phyloP scores from a whole-genome alignment of 2,329 filamentous ascomycete genomes.

The Cadophora gregata region DNA sequence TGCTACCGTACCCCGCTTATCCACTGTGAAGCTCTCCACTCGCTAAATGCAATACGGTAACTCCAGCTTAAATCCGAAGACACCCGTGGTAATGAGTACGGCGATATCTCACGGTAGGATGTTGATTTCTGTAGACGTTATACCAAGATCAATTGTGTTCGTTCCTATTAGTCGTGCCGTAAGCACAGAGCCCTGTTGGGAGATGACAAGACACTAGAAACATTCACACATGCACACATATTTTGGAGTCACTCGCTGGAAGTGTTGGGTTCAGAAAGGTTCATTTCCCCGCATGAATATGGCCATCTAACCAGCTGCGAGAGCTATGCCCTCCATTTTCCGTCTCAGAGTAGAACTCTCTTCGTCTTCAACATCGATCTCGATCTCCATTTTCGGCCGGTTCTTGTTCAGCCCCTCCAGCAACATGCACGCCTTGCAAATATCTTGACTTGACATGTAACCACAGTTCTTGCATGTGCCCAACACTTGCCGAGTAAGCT shows the following conservation, averaged over 20 bases:
- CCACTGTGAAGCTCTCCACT: neutral
- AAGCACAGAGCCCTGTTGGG: neutral
- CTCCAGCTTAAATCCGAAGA: conserved; percentile 9
- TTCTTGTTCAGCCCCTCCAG: conserved; percentile 91
- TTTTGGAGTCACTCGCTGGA: neutral
- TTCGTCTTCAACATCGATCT: conserved; percentile 49
- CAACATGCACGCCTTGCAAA: conserved; percentile 92
- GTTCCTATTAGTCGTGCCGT: neutral
- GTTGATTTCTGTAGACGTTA: neutral
- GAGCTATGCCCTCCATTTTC: conserved; percentile 54
- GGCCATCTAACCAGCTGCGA: conserved; percentile 44
- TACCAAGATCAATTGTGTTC: neutral
- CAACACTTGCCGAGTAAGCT: conserved; percentile 70
- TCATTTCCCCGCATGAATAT: neutral
- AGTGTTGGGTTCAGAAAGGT: neutral
- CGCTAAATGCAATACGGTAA: neutral
- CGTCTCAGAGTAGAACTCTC: conserved; percentile 56
- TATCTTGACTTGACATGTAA: conserved; percentile 91
- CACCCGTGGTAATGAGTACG: neutral
- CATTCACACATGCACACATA: neutral
- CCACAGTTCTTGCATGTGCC: conserved; percentile 87
- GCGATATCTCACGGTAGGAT: neutral
- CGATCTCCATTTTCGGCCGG: conserved; percentile 64
- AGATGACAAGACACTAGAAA: neutral
- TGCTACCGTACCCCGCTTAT: conserved; percentile 6